Base-by-base conservation (phyloP, 805 yeast species). In the Candida pini region DNA sequence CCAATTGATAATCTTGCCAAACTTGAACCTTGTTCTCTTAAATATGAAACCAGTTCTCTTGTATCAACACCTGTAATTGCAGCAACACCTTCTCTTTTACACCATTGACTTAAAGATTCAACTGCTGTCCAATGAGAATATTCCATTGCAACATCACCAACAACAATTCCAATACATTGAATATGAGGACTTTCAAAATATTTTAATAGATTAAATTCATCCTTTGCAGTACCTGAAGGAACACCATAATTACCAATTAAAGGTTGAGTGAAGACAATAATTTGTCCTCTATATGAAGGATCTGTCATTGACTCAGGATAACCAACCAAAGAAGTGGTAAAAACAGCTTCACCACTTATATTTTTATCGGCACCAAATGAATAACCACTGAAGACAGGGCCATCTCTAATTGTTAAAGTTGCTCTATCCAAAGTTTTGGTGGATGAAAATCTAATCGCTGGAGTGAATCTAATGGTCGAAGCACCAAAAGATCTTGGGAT, bases 91-190 rank as follows among this genome's bases (percentile, higher is more conserved):
- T 88, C 94, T 57, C 96, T 80, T 63, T 84, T 77, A 68, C 98
- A 92, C 98, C 97, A 92, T 50, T 84, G 85, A 40, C 86, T 83
- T 39, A 92, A 72, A 14, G 95, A 81, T 67, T 92, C 97, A 22
- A 92, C 96, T 4, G 99, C 99, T 24, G 97, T 89, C 98, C 98
- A 92, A 62, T 92, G 99, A n/a, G 96, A 86, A 63, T 90, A 87
- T 58, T 88, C 75, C 72, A 89, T 74, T 16, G 98, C 97, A 36
- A 77, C 96, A 56, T 92, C 96, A 28, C 95, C 84, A 18, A 92
- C 98, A 31, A 92, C 95, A 40, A 92, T 87, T 49, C 97, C 99
- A 41, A 84, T 80, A 64, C 97, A 89, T 64, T 92, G 97, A 37
- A 86, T 79, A 48, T 73, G 76, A 5, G 97, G 92, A 38, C 89